These are phyloP conservation scores for Pythium phragmiticola DNA, from an alignment of 352 stramenopile genomes.

Conservation along the genomic window DNA sequence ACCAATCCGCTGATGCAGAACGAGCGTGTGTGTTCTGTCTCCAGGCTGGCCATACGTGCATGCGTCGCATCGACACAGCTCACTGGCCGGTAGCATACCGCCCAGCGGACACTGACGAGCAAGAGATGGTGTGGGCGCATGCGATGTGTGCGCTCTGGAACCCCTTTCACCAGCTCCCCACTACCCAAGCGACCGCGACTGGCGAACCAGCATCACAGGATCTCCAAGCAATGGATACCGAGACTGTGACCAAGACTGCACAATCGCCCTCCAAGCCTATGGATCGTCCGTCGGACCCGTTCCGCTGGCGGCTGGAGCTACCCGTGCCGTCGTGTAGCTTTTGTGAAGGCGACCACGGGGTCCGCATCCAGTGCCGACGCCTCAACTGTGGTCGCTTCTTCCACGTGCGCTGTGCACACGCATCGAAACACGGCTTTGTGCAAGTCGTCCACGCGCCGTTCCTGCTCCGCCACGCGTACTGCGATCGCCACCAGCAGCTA, in stretches of 20 bases:
- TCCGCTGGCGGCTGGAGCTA: constrained; percentile 16
- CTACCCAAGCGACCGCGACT: neutral
- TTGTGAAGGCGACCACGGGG: constrained; percentile 35
- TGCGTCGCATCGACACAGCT: constrained; percentile 18
- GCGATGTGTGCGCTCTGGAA: constrained; percentile 21
- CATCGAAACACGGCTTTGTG: constrained; percentile 3
- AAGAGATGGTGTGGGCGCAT: constrained; percentile 11
- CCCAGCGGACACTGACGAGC: neutral
- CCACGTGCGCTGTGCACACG: constrained; percentile 52
- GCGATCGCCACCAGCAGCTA: constrained; percentile 50
- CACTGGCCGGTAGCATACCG: constrained; percentile 15
- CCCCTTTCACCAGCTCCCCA: neutral
- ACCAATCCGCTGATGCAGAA: neutral
- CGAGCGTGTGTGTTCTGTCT: constrained; percentile 18
- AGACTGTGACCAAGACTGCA: neutral
- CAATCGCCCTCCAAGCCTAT: neutral
- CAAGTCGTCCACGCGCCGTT: constrained; percentile 22
- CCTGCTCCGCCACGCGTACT: constrained; percentile 61
- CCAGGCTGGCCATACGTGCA: constrained; percentile 6
- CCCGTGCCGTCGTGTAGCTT: constrained; percentile 45
- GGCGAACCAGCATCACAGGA: neutral
- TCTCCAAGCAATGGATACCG: neutral
- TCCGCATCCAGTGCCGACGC: constrained; percentile 60
- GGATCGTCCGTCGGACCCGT: neutral
- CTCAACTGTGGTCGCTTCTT: constrained; percentile 60